Evolutionary conservation across 805 yeast species (phyloP).

Genomic region (Candida montana): DNA sequence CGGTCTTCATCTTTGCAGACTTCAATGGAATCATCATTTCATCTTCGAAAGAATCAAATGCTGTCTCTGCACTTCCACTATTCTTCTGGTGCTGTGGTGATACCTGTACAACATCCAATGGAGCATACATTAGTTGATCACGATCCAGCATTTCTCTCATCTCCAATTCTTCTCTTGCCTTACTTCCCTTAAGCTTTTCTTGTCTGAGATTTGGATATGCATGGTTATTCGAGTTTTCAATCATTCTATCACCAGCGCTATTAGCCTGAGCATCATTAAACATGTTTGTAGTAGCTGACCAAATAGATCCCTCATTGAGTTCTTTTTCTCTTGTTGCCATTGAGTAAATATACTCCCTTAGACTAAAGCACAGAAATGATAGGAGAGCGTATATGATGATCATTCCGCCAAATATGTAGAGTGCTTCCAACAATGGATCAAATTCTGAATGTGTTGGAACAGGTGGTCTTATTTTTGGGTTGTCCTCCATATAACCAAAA

Average conservation of each 20-base stretch:
- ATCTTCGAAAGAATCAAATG: neutral
- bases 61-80: neutral
- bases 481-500: slow-evolving; percentile 25
- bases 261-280: slow-evolving; percentile 1
- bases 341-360: slow-evolving; percentile 27
- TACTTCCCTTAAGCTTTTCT: neutral
- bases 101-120: slow-evolving; percentile 10
- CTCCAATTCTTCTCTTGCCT: neutral
- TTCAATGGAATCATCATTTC: slow-evolving; percentile 1
- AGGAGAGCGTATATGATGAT: slow-evolving; percentile 14
- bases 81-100: slow-evolving; percentile 6
- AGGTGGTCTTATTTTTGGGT: slow-evolving; percentile 11
- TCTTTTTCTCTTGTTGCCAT: slow-evolving; percentile 15
- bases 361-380: slow-evolving; percentile 19
- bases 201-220: slow-evolving; percentile 17
- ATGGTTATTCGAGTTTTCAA: slow-evolving; percentile 9
- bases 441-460: slow-evolving; percentile 13
- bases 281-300: slow-evolving; percentile 16
- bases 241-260: neutral
- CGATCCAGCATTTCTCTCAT: neutral
- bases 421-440: slow-evolving; percentile 22
- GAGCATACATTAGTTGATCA: neutral
- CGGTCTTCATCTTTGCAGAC: neutral
- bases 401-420: slow-evolving; percentile 22
- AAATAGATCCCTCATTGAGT: slow-evolving; percentile 14